Evolutionary conservation across 495 filamentous ascomycete genomes (phyloP), one percentile per base, ranked within the genome.

Genomic region (Talaromyces nanjingensis): DNA sequence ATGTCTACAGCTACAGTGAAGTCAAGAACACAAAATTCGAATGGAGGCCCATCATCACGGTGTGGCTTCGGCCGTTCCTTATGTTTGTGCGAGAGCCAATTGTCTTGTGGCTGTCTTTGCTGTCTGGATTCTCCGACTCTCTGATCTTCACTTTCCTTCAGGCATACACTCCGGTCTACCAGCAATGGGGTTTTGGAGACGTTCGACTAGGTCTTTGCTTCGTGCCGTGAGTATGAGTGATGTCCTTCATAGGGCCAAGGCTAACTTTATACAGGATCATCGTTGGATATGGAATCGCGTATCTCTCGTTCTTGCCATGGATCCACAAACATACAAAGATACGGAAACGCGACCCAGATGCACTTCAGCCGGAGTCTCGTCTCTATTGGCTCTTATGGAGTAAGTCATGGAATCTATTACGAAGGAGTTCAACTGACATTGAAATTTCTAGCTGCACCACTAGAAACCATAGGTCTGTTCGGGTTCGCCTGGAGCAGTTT

Each of bases 1-100:
- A 64, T 39, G 62, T 88, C 22, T 88, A 79, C 63, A 84, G 84
- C n/a, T 81, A 83, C 7, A 76, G 83, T 65, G 85, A 88, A 70
- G 65, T 87, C 12, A 71, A 73, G 56, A 61, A 60, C 8, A 65
- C 52, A 18, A 75, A 83, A 24, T 77, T 86, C 63, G 76, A 75
- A 31, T 67, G 77, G 20, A 76, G 72, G 63, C 78, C 83, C 62
- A 75, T 86, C 37, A 68, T 82, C 22, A 70, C 68, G 53, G 86
- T 83, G 18, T 89, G 86, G 86, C 64, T 77, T 31, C 82, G 87
- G 6, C 87, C 88, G 3, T 90, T 91, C 75, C 74, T 79, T 31
- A 91, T 91, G 86, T 88, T 90, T 70, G 59, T 86, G 9, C 85
- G 81, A 4, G 88, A 91, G 68, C 87, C 87, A 2, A 91, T 91